Percentiles rank a stretch among this genome's conserved stretches.
phyloP scores from a whole-genome alignment of 176 grass and related monocot genomes.

The Carex cristatella region DNA sequence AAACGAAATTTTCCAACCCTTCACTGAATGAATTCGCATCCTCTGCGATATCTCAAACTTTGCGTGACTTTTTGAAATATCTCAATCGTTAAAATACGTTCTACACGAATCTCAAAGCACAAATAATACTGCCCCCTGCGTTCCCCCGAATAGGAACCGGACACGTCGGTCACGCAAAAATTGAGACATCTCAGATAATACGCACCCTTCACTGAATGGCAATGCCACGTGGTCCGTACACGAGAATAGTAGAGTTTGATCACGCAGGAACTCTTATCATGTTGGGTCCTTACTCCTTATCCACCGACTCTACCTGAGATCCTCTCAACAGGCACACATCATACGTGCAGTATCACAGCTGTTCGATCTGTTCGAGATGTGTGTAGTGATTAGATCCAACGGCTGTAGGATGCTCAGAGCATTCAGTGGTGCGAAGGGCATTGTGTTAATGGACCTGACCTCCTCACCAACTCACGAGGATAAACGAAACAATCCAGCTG shows the following conservation, averaged over 20 bases:
- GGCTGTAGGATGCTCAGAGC: neutral
- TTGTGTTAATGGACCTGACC: neutral
- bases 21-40: neutral
- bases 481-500: neutral
- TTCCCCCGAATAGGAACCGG: too few relatives aligned
- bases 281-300: neutral
- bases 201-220: neutral
- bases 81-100: too few relatives aligned
- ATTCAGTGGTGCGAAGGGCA: neutral
- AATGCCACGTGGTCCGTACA: neutral
- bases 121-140: too few relatives aligned
- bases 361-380: neutral
- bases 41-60: too few relatives aligned
- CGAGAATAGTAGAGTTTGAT: neutral
- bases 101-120: too few relatives aligned
- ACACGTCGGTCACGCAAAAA: too few relatives aligned
- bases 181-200: too few relatives aligned
- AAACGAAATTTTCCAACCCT: neutral
- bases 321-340: neutral
- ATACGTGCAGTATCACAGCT: too few relatives aligned
- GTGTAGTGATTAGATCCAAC: neutral
- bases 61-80: too few relatives aligned
- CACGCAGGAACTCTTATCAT: neutral
- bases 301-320: neutral
- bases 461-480: too few relatives aligned